phyloP scores from a whole-genome alignment of 257 asterid genomes.

The Ophiorrhiza pumila region DNA sequence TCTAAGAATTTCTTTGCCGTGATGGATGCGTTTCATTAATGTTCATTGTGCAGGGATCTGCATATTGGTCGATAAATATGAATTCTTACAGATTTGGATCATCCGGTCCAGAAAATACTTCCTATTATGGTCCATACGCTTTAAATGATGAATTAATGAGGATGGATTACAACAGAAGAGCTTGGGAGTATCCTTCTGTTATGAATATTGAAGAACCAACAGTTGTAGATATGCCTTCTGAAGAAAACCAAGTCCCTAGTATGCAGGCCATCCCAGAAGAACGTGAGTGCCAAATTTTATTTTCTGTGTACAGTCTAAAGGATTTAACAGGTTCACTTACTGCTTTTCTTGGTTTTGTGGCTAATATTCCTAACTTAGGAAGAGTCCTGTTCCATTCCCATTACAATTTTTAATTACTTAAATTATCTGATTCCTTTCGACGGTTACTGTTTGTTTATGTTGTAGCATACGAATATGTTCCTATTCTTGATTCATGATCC shows the following conservation, averaged over 20 bases:
- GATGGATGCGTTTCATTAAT: slow-evolving; percentile 18
- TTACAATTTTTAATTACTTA: neutral
- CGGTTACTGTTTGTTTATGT: neutral
- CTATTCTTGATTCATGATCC: neutral
- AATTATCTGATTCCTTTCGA: neutral
- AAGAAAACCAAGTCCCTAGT: slow-evolving; percentile 38
- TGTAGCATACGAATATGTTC: neutral
- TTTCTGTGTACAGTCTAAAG: neutral
- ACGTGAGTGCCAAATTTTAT: slow-evolving; percentile 38
- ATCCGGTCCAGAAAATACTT: slow-evolving; percentile 50
- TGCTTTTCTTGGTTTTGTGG: neutral
- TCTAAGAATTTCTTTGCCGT: neutral
- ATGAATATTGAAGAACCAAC: slow-evolving; percentile 45
- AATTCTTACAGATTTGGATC: slow-evolving; percentile 58
- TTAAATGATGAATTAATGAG: slow-evolving; percentile 35
- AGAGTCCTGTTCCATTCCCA: neutral
- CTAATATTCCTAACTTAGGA: neutral
- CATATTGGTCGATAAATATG: slow-evolving; percentile 78
- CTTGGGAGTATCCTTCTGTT: slow-evolving; percentile 66
- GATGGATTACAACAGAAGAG: slow-evolving; percentile 53
- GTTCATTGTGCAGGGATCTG: slow-evolving; percentile 49
- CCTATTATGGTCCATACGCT: slow-evolving; percentile 53
- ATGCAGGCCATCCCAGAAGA: slow-evolving; percentile 70
- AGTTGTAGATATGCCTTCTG: slow-evolving; percentile 43
- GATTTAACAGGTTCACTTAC: neutral